Evolutionary conservation across 2,329 filamentous ascomycete species (phyloP), one percentile per base, ranked within the genome.

Genomic region (Pseudodiploospora longispora): DNA sequence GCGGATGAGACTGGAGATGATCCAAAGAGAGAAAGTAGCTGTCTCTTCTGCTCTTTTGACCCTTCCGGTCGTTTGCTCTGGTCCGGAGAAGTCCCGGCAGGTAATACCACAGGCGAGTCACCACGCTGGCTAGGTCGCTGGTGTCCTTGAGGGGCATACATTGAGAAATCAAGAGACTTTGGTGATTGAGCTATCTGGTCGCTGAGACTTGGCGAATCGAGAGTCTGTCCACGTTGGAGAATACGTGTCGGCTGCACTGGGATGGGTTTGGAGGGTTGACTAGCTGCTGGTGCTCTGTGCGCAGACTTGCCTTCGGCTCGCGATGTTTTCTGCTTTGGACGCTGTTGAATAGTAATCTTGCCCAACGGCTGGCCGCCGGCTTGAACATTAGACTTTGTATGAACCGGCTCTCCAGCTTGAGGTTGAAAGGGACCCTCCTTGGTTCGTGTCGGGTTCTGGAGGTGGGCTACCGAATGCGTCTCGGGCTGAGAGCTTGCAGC

Each of bases 1-100:
- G 29, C 6, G 30, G 37, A 8, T 28, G 38, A 19, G 31, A 10
- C 27, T 30, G 43, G 49, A 28, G 52, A 55, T 54, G 76, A 77
- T 28, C 76, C 74, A 55, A 87, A 85, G 2, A 87, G 71, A 5
- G 81, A 83, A 9, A 87, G 67, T 66, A 75, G 19, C 48, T 61
- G 55, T 45, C 55, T 51, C 47, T 64, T 64, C 49, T 66, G 60
- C 19, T 60, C 56, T 30, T 52, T 49, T 4, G 60, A 52, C n/a
- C 54, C 59, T 30, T 57, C 53, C 3, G 57, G 48, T 6, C 55
- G 52, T 35, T 51, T 47, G 40, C 38, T 44, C 27, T 7, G 27
- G 27, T 44, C 50, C 27, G 52, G 52, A 19, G 51, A 48, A n/a
- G 47, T 40, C 27, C 46, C 30, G 6, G 19, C 19, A 2, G 19